Percentiles rank a stretch among this genome's conserved stretches.
Conservation (phyloP, 164 flowering plant genomes). For the Umbellularia californica region DNA sequence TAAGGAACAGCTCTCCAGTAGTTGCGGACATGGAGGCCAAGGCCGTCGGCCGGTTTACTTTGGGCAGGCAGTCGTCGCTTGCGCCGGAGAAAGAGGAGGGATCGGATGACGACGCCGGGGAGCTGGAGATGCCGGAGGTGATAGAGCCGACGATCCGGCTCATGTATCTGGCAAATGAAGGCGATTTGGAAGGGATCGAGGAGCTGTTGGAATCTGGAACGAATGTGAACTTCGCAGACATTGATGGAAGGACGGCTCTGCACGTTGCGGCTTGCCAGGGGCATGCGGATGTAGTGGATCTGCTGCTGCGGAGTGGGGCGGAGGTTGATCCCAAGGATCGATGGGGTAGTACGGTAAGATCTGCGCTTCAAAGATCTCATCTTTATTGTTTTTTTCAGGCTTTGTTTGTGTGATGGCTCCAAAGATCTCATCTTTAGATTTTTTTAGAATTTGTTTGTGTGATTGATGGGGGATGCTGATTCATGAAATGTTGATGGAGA, state of each 20-base stretch:
- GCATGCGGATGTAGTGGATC: conserved; percentile 40
- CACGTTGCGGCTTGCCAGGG: conserved; percentile 88
- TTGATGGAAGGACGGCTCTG: conserved; percentile 71
- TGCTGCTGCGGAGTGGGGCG: conserved; percentile 53
- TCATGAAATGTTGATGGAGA: too few species aligned
- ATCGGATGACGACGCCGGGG: conserved; percentile 1
- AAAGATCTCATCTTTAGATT: too few species aligned
- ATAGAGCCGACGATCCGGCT: conserved; percentile 50
- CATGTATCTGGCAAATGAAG: conserved; percentile 69
- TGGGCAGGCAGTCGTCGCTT: conserved; percentile 66
- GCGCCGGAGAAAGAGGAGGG: conserved; percentile 41
- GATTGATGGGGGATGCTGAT: too few species aligned
- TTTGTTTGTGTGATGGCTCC: too few species aligned
- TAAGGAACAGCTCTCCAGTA: not conserved
- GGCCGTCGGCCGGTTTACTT: conserved; percentile 24
- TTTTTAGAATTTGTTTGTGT: too few species aligned
- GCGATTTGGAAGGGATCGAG: conserved; percentile 61
- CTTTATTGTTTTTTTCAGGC: too few species aligned
- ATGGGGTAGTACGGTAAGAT: conserved; percentile 88
- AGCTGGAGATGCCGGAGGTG: conserved; percentile 16
- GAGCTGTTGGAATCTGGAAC: conserved; percentile 59
- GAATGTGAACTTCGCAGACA: conserved; percentile 62
- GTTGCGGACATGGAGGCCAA: conserved; percentile 12
- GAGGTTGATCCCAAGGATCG: conserved; percentile 65
- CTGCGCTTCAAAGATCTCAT: too few species aligned